Base-by-base conservation (phyloP, 306 rosid genomes). In the Chamaecrista fasciculata region DNA sequence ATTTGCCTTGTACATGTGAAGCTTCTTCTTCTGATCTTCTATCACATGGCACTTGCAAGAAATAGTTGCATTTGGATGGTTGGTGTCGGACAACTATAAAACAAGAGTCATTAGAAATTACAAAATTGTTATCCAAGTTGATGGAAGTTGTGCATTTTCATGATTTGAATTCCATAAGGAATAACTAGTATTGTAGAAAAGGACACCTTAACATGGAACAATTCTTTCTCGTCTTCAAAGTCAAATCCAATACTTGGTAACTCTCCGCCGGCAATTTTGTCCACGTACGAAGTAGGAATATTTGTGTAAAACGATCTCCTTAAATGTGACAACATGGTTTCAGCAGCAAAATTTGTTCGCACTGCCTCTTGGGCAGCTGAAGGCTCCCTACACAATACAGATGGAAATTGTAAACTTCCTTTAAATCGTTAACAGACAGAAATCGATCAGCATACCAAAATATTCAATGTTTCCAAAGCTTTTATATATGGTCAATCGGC, bases 181-280 rank as follows among this genome's bases (percentile, higher is more conserved):
- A 44, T 40, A 50, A 33, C 42, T 6, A 36, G 12, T 23, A 8
- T 6, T 28, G 12, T 23, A 8, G 37, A 67, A 69, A 39, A 6
- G 71, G 42, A 28, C 78, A 84, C 89, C 82, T 77, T 66, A 4
- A 84, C 79, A 21, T 53, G 71, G 78, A 73, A 86, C n/a, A 56
- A 12, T 10, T 81, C 83, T 60, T 81, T 86, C 43, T 82, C 85
- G 62, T 43, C 67, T 61, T 20, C 74, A 73, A 77, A 85, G 8
- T 75, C 42, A 67, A 75, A 47, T 4, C 80, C 66, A 70, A 74
- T 63, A 3, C 47, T 40, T 8, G 76, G 63, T 39, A 52, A 57
- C 31, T 55, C 83, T 58, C 78, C 55, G 1, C 37, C 36, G 12
- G 55, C 15, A 28, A 82, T 63, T 50, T 77, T 55, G 21, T 85